Evolutionary conservation across 257 asterid species (phyloP), one percentile per base, ranked within the genome.

Genomic region (Avicennia marina): DNA sequence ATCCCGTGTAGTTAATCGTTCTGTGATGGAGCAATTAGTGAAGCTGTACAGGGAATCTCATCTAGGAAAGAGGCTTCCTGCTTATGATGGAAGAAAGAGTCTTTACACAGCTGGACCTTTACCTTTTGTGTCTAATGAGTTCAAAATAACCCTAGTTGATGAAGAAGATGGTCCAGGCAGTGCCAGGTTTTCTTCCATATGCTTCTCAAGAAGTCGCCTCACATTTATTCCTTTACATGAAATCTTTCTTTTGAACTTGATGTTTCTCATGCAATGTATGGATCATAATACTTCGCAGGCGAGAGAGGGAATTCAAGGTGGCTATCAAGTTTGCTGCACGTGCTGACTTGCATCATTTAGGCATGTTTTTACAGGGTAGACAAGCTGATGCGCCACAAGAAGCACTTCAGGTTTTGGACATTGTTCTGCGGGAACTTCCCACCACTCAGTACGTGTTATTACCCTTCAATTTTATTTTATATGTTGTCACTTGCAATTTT

Each of bases 311-410:
- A 22, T 91, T 91, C 66, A 91, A 67, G 63, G 95, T 91, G 38
- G 86, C 79, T 32, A 88, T 91, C 60, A 91, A 91, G 61, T 76
- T 85, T 34, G 98, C 93, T 21, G 89, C 96, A 15, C 94, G 98
- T 20, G 96, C 94, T 59, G 95, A 91, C 63, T 75, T 91, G 78
- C 98, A 88, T 62, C 95, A 91, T 54, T 57, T 91, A 70, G 95
- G 84, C 53, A 76, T 91, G 98, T 91, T 91, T 57, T 65, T 91
- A 55, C 80, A 83, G 72, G 98, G 98, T 18, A 81, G 72, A 60
- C 96, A 85, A 58, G 89, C 98, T 21, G 98, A 91, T 81, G 96
- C 95, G 8, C 98, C 98, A 0, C 95, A 91, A 52, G 98, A 91
- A 70, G 95, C 98, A 13, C 86, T 91, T 44, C 96, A 91, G 76